Base-by-base conservation (phyloP, 805 yeast species). In the Saccharomycopsis babjevae region DNA sequence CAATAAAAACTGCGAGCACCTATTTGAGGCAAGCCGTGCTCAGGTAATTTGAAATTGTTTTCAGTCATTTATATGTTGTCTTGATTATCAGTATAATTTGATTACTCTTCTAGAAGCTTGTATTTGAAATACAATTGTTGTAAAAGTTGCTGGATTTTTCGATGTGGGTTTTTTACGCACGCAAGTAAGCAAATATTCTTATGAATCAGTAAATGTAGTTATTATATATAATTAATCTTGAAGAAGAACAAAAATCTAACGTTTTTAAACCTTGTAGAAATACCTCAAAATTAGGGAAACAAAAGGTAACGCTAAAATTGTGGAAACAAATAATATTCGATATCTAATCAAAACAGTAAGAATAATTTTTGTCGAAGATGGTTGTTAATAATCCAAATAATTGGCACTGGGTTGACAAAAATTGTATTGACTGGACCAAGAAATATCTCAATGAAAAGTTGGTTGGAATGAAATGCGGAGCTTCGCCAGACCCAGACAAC, bases 401-500 rank as follows among this genome's bases (percentile, higher is more conserved):
- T 76, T 93, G 99, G 99, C 99, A 94, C 79, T 94, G 98, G 98
- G 97, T 92, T 65, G 97, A 93, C 75, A 93, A 93, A 74, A 94
- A 94, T 78, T 94, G 99, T 76, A 81, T 93, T 61, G 85, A 83
- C 61, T 94, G 99, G 99, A 80, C 97, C 13, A 83, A 83, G 64
- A 78, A 80, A 50, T 93, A 93, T 72, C 89, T 94, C 72, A 73
- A 74, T 36, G 80, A 82, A 56, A 80, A 83, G 54, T 75, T 91
- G 58, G 77, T 77, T 11, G 86, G 86, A 0, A 65, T 83, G 50
- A 64, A 72, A 15, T 39, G 50, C 20, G 55, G 46, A 13, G 13
- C 58, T 22, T 55, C 57, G 13, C 16, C 72, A n/a, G 66, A 67
- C 42, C 66, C 68, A 32, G 66, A 65, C 22, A 78, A 72, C 18